Evolutionary conservation across 257 asterid species (phyloP).

Genomic region (Coffea canephora): DNA sequence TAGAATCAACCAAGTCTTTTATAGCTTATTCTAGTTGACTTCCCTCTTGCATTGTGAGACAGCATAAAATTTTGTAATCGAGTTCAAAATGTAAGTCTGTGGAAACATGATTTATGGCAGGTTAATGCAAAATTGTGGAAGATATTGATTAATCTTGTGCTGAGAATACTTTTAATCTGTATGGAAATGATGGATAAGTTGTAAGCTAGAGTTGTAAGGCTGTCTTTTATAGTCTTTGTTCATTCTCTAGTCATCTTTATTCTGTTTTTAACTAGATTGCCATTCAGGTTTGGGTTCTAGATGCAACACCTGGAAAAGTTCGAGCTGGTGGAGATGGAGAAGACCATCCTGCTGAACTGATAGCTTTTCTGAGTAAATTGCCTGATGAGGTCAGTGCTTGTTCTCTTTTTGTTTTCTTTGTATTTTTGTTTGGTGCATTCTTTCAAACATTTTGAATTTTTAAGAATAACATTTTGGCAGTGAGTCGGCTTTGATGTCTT

Average conservation of each 20-base stretch:
- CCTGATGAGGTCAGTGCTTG: conserved; percentile 59
- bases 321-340: conserved; percentile 95
- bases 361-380: conserved; percentile 60
- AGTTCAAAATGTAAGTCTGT: not conserved
- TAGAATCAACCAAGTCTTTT: not conserved
- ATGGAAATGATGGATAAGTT: not conserved
- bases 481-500: not conserved
- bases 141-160: conserved; percentile 1
- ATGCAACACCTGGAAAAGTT: conserved; percentile 97
- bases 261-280: conserved; percentile 11
- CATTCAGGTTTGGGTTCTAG: conserved; percentile 90
- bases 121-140: not conserved
- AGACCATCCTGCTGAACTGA: conserved; percentile 96
- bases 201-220: not conserved
- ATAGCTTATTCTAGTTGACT: too few relatives aligned
- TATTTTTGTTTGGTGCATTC: not conserved
- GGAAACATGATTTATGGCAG: not conserved
- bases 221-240: not conserved
- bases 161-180: not conserved
- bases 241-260: conserved; percentile 6
- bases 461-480: not conserved
- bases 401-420: conserved; percentile 6
- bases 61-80: not conserved
- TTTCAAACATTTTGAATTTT: not conserved
- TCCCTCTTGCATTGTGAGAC: too few relatives aligned